Evolutionary conservation across 2,329 filamentous ascomycete species (phyloP), one percentile per base, ranked within the genome.

Genomic region (Xylariaceae sp.): DNA sequence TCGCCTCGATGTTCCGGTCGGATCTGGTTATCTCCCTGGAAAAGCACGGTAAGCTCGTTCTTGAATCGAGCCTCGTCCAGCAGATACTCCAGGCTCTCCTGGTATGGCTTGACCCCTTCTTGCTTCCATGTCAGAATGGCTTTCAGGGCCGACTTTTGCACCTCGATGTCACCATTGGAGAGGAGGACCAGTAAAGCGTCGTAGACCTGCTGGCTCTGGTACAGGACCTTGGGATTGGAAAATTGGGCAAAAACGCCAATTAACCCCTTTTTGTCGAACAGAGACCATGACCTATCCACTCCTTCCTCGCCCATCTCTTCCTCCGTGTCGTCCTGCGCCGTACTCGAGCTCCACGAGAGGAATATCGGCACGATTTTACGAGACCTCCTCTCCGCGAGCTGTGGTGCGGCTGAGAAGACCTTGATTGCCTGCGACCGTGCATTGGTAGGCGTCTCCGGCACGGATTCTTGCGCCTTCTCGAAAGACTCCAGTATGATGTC

Each of bases 1-100:
- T 79, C 76, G 3, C 67, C 55, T 7, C 84, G 78, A 56, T 98
- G 88, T 35, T 83, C 77, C 5, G 80, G 68, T 50, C 82, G 80
- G 48, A 96, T 83, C 38, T 81, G 65, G 41, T 80, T 80, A 13
- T 85, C 81, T 12, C 83, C 76, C 55, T 88, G 83, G 37, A 98
- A 74, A 48, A 98, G 84, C 4, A 92, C 79, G 1, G 88, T 83
- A n/a, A 98, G 73, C 59, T 97, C 90, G 55, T 97, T 92, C 56
- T 88, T 87, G 65, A 97, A 95, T 34, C 86, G 78, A 16, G 85
- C 81, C 47, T 97, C 92, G 50, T 98, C 92, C 7, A 97, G 74
- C 2, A 98, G 70, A 52, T 88, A 89, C 46, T 88, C 74, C 16
- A 98, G 65, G 51, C 89, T 87, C 51, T 96, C 88, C 53, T 88